Evolutionary conservation across 495 filamentous ascomycete species (phyloP), one percentile per base, ranked within the genome.

Genomic region (Xylaria longipes): DNA sequence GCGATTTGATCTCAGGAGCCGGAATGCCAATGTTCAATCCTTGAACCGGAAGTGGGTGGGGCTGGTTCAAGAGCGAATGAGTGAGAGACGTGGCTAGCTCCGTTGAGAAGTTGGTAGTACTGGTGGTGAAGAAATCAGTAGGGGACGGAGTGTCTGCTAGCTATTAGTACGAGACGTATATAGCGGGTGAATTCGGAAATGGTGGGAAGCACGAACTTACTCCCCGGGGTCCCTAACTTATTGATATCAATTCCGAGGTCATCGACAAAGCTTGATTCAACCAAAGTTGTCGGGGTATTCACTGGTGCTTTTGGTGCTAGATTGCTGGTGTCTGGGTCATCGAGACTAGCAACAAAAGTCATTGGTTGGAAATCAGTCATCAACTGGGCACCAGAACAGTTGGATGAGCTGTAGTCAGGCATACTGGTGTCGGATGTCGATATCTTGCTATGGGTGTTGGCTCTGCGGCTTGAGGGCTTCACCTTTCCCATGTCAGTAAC

Each of bases 51-150:
- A 82, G 72, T 1, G 82, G 79, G 20, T 80, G 72, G 8, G 84
- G 81, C 63, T 85, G 84, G 71, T 83, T 84, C 37, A 85, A 69
- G 22, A 85, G 76, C 22, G 84, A 83, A 45, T 84, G 77, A 0
- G 82, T 80, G 20, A 85, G 78, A 56, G 80, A 80, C 4, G 80
- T 77, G 20, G 80, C 78, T n/a, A 83, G 72, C 46, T 82, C 78
- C 5, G 77, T 61, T 0, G 80, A 77, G 20, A 84, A 79, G 50
- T 72, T 73, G 22, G 61, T 31, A 60, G 73, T 64, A 45, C 25
- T 65, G 20, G 77, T 33, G 58, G 68, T 76, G 69, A 79, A 76
- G 69, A 76, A 77, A 9, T 79, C 75, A 56, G 72, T 77, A 68
- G 74, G 73, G 22, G 70, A 45, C 37, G 75, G 74, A 0, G 70